A percentile compares a stretch with the other conserved stretches of the same genome.
Conservation (phyloP, 108 stramenopile genomes). For the Cyclotella baltica region DNA sequence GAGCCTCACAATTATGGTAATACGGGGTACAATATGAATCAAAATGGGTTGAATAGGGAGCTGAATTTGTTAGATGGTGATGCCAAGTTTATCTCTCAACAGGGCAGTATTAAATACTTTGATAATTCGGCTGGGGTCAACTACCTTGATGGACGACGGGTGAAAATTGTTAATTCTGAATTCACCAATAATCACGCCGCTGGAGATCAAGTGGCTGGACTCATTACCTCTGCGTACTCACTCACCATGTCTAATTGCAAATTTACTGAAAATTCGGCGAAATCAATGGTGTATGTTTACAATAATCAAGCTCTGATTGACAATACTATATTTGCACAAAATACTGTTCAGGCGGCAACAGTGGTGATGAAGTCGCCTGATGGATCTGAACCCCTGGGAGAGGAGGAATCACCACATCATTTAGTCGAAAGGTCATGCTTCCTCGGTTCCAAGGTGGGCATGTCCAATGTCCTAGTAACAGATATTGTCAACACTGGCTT, state of each 20-base stretch:
- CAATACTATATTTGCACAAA: conserved; percentile 40
- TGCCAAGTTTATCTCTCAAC: conserved; percentile 29
- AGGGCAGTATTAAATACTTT: conserved; percentile 30
- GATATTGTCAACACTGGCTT: conserved; percentile 27
- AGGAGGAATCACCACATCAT: conserved; percentile 18
- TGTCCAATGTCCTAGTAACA: conserved; percentile 45
- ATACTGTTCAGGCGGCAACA: conserved; percentile 38
- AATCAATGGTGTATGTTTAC: conserved; percentile 49
- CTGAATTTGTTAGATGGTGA: conserved; percentile 39
- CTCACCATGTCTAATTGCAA: conserved; percentile 32
- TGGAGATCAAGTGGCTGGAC: conserved; percentile 29
- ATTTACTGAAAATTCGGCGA: conserved; percentile 31
- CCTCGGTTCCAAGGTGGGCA: conserved; percentile 46
- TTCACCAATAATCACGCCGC: conserved; percentile 35
- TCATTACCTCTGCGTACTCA: conserved; percentile 47
- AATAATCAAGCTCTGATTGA: conserved; percentile 43
- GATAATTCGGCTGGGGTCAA: conserved; percentile 26
- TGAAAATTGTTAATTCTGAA: conserved; percentile 33
- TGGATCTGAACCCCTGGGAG: conserved; percentile 3
- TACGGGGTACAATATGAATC: conserved; percentile 6
- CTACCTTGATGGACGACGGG: conserved; percentile 39
- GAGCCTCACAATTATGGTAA: conserved; percentile 1
- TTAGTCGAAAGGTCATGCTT: conserved; percentile 40
- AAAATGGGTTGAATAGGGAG: neutral
- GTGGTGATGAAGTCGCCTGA: conserved; percentile 34